Conservation (phyloP, 495 filamentous ascomycete genomes). For the Aspergillus avenaceus region DNA sequence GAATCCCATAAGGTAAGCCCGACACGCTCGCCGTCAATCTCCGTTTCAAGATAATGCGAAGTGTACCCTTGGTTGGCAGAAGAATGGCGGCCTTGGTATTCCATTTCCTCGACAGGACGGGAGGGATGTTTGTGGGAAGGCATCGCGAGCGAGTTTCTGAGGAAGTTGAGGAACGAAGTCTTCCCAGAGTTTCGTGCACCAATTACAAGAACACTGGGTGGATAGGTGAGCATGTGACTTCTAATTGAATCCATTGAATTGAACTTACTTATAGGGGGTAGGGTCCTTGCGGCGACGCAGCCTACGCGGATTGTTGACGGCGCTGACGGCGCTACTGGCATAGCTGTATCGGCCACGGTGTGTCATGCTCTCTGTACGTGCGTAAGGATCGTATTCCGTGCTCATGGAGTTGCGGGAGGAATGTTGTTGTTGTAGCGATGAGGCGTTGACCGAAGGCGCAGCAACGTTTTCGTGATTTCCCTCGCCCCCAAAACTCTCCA, state of each 20-base stretch:
- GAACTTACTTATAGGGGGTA: conserved; percentile 91
- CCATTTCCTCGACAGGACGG: conserved; percentile 49
- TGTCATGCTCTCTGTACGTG: conserved; percentile 89
- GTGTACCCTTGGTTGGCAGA: conserved; percentile 64
- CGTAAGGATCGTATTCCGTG: conserved; percentile 66
- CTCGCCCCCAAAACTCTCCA: conserved; percentile 72
- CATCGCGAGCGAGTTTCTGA: conserved; percentile 75
- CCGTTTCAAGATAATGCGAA: conserved; percentile 87
- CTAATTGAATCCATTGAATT: neutral
- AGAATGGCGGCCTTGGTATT: conserved; percentile 35
- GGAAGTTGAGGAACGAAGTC: conserved; percentile 94
- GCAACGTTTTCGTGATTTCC: conserved; percentile 61
- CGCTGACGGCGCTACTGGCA: conserved; percentile 85
- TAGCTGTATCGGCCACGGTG: conserved; percentile 96
- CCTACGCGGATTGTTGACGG: conserved; percentile 89
- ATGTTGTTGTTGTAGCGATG: conserved; percentile 14
- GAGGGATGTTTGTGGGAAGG: conserved; percentile 67
- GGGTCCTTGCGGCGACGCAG: conserved; percentile 94
- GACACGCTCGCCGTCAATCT: conserved; percentile 87
- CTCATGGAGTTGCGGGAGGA: conserved; percentile 18
- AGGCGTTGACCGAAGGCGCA: conserved; percentile 49
- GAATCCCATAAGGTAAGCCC: conserved; percentile 97
- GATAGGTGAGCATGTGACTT: conserved; percentile 11
- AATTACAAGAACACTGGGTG: conserved; percentile 78
- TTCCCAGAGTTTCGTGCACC: conserved; percentile 89